Evolutionary conservation across 306 rosid species (phyloP).

Genomic region (Corylus heterophylla): DNA sequence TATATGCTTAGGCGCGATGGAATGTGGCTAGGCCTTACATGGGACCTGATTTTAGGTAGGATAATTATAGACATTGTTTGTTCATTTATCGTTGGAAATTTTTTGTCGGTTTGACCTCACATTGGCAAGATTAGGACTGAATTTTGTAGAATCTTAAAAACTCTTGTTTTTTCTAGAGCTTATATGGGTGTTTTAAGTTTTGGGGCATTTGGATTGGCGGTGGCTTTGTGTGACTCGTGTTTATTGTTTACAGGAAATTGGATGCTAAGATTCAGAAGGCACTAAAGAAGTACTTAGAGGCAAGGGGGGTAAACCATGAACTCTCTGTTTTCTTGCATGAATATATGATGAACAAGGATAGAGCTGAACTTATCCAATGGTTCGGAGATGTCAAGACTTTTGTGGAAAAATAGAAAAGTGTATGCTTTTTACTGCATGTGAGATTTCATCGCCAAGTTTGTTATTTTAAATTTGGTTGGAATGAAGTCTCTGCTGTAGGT

Average conservation of each 20-base stretch:
- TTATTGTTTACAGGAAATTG: slow-evolving; percentile 52
- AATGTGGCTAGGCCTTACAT: slow-evolving; percentile 45
- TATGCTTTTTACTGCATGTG: not conserved
- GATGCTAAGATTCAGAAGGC: slow-evolving; percentile 46
- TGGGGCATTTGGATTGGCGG: slow-evolving; percentile 9
- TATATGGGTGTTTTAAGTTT: slow-evolving; percentile 18
- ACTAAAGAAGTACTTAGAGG: slow-evolving; percentile 54
- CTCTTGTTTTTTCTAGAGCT: not conserved
- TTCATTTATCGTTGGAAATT: not conserved
- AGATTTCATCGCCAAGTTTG: no score
- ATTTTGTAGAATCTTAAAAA: not conserved
- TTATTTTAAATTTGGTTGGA: no score
- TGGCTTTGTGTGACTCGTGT: slow-evolving; percentile 18
- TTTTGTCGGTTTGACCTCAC: not conserved
- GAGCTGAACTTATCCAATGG: slow-evolving; percentile 71
- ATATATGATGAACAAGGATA: slow-evolving; percentile 81
- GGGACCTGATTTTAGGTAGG: slow-evolving; percentile 82
- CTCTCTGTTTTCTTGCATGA: slow-evolving; percentile 70
- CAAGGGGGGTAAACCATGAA: slow-evolving; percentile 63
- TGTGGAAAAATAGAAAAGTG: slow-evolving; percentile 47
- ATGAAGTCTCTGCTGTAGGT: no score
- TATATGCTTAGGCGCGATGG: slow-evolving; percentile 43
- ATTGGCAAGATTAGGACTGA: not conserved
- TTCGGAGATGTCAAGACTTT: slow-evolving; percentile 54
- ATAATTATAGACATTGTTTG: not conserved